These are phyloP conservation scores for Ordospora colligata DNA, from an alignment of 371 early-diverging fungal species.

Conservation along the genomic window DNA sequence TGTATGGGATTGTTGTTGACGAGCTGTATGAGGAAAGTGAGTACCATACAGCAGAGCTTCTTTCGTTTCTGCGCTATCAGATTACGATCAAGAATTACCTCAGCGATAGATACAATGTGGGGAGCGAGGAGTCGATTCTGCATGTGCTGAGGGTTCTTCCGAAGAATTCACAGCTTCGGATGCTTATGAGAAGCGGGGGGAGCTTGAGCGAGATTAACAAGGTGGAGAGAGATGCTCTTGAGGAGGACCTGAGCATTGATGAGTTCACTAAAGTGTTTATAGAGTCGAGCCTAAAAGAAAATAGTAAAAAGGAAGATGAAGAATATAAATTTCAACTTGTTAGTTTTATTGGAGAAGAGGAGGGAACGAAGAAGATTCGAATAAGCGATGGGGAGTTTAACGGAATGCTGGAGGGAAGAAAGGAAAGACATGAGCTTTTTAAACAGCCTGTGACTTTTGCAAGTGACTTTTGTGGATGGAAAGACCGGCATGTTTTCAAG, in stretches of 20 bases:
- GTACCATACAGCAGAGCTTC: conserved; percentile 6
- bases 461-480: not conserved
- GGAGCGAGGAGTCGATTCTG: conserved; percentile 20
- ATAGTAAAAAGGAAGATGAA: not conserved
- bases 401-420: not conserved
- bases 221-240: not conserved
- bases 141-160: conserved; percentile 19
- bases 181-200: not conserved
- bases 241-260: not conserved
- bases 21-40: not conserved
- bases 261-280: conserved; percentile 11
- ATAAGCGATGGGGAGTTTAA: not conserved
- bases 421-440: not conserved
- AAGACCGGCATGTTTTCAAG: not conserved
- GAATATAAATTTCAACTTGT: conserved; percentile 1
- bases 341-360: conserved; percentile 1
- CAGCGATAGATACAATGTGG: not conserved
- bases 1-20: not conserved
- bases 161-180: conserved; percentile 12
- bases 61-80: conserved; percentile 6
- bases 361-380: not conserved
- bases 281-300: not conserved
- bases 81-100: conserved; percentile 4
- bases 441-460: not conserved
- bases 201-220: not conserved